Conservation (phyloP, 768 basidiomycete genomes). For the Pluteus cervinus region DNA sequence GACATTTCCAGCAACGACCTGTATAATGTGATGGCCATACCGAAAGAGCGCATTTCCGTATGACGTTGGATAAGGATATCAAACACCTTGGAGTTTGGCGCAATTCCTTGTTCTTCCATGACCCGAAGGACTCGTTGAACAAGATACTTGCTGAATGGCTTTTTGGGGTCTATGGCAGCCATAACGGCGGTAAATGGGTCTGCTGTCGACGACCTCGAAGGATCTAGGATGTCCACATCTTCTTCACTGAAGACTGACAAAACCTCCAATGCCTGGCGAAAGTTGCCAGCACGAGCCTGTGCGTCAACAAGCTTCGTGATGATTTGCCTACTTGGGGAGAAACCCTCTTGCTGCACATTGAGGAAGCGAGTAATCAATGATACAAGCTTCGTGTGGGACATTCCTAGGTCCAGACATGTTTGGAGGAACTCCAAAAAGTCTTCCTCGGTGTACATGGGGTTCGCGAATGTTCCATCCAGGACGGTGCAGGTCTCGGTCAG, state of each 20-base stretch:
- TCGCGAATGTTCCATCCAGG: constrained; percentile 15
- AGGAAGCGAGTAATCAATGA: constrained; percentile 17
- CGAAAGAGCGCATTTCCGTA: constrained; percentile 18
- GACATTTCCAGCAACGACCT: constrained; percentile 27
- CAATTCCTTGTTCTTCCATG: constrained; percentile 31
- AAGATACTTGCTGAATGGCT: constrained; percentile 20
- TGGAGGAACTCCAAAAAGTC: constrained; percentile 20
- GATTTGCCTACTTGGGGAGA: constrained; percentile 22
- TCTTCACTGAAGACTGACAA: constrained; percentile 14
- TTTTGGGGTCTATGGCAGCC: constrained; percentile 25
- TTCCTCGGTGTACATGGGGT: constrained; percentile 21
- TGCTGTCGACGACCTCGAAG: constrained; percentile 6
- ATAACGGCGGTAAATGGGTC: constrained; percentile 35
- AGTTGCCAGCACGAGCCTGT: constrained; percentile 24
- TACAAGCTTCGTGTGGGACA: constrained; percentile 10
- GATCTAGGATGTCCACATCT: constrained; percentile 1
- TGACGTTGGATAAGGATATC: constrained; percentile 42
- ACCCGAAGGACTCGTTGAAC: constrained; percentile 30
- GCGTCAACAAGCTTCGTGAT: constrained; percentile 31
- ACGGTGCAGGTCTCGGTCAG: constrained; percentile 11
- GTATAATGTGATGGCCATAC: constrained; percentile 39
- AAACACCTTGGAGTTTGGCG: constrained; percentile 35
- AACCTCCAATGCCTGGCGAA: constrained; percentile 22
- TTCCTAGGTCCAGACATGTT: constrained; percentile 12
- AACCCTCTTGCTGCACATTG: constrained; percentile 13